phyloP scores from a whole-genome alignment of 1,139 yeast species.

The Geotrichum histeridarum region DNA sequence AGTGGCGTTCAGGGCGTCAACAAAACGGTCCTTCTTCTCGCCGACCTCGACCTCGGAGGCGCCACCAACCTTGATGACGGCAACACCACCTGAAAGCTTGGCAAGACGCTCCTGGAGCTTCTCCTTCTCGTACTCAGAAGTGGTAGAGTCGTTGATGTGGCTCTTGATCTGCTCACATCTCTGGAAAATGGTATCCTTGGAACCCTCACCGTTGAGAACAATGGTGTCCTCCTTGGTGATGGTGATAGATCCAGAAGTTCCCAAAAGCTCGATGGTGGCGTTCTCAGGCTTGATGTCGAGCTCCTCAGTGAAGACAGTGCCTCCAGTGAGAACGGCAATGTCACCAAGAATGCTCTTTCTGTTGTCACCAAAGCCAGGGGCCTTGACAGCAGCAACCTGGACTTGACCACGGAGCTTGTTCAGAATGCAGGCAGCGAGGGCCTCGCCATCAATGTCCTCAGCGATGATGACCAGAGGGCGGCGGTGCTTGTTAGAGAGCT shows the following conservation, averaged over 20 bases:
- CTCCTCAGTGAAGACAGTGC: constrained; percentile 98
- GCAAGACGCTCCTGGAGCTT: constrained; percentile 98
- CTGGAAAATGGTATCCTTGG: constrained; percentile 77
- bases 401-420: constrained; percentile 99
- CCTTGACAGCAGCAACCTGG: constrained; percentile 97
- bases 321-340: constrained; percentile 93
- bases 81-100: constrained; percentile 97
- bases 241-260: constrained; percentile 89
- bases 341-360: constrained; percentile 97
- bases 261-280: constrained; percentile 85
- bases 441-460: constrained; percentile 98
- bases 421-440: constrained; percentile 96
- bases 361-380: constrained; percentile 99
- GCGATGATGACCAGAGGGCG: constrained; percentile 94
- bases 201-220: constrained; percentile 89
- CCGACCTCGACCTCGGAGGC: constrained; percentile 97
- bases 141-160: constrained; percentile 61
- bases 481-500: constrained; percentile 88
- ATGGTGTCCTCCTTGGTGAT: constrained; percentile 98
- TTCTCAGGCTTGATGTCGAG: constrained; percentile 96
- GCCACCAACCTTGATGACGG: constrained; percentile 97
- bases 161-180: constrained; percentile 96
- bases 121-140: constrained; percentile 95
- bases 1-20: constrained; percentile 97
- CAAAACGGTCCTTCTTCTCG: constrained; percentile 99